phyloP scores from a whole-genome alignment of 768 basidiomycete genomes.

The Pholiota microspora region DNA sequence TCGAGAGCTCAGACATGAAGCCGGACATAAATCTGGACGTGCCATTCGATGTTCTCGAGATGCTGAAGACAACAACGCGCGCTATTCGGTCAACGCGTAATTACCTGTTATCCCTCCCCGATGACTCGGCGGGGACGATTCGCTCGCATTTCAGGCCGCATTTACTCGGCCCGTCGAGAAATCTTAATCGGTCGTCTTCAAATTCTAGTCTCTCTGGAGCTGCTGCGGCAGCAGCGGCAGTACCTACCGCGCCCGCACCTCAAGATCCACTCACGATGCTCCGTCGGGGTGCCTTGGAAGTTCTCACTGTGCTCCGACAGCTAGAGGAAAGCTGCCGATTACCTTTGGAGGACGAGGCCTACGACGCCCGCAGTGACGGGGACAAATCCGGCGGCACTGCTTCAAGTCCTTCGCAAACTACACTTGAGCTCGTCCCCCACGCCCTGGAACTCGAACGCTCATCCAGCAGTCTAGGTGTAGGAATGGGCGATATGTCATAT shows the following conservation, averaged over 20 bases:
- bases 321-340: conserved; percentile 79
- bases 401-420: conserved; percentile 29
- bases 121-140: conserved; percentile 60
- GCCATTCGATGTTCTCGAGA: conserved; percentile 59
- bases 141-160: conserved; percentile 59
- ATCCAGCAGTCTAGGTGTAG: conserved; percentile 5
- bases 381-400: conserved; percentile 33
- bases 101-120: conserved; percentile 79
- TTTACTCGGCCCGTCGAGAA: conserved; percentile 28
- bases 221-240: conserved; percentile 10
- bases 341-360: conserved; percentile 78
- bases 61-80: conserved; percentile 76
- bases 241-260: conserved; percentile 19
- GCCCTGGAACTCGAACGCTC: conserved; percentile 2
- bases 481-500: conserved; percentile 46
- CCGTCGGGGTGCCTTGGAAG: conserved; percentile 77
- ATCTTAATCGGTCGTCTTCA: conserved; percentile 16
- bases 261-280: conserved; percentile 68
- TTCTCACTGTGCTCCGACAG: conserved; percentile 73
- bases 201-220: conserved; percentile 7
- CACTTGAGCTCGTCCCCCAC: conserved; percentile 29
- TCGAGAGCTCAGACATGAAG: conserved; percentile 22
- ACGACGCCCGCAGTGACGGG: conserved; percentile 69
- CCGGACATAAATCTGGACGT: conserved; percentile 12
- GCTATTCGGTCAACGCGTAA: conserved; percentile 82